Evolutionary conservation across 192 early-diverging fungal species (phyloP).

Genomic region (Ambispora gerdemannii): DNA sequence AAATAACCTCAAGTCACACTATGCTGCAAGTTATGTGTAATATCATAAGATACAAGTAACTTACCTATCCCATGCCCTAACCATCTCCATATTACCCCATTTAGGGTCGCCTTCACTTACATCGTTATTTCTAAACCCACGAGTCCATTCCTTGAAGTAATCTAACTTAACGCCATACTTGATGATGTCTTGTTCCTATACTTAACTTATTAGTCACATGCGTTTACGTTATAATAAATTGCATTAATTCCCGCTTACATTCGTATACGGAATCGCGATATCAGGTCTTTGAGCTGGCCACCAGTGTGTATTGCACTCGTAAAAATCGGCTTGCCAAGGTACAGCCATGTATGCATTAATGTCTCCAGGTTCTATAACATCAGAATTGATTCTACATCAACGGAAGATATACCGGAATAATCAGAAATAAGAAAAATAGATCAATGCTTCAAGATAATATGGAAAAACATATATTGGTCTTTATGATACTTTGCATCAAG

Average conservation of each 20-base stretch:
- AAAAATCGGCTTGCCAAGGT: slow-evolving; percentile 27
- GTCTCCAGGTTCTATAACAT: slow-evolving; percentile 1
- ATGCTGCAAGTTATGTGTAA: not conserved
- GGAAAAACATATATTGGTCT: too few relatives aligned
- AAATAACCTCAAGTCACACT: not conserved
- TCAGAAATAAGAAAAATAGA: too few relatives aligned
- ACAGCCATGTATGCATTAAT: slow-evolving; percentile 23
- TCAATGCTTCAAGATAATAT: too few relatives aligned
- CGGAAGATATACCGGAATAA: too few relatives aligned
- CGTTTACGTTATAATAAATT: too few relatives aligned
- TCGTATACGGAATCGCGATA: not conserved
- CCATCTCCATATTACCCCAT: slow-evolving; percentile 29
- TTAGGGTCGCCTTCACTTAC: not conserved
- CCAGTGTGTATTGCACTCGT: slow-evolving; percentile 10
- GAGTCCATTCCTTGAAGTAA: slow-evolving; percentile 8
- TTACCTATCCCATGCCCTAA: slow-evolving; percentile 5
- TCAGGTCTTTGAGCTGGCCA: slow-evolving; percentile 28
- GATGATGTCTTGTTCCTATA: not conserved
- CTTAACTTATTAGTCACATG: not conserved
- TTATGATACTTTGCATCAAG: not conserved
- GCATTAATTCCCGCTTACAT: not conserved
- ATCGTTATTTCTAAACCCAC: slow-evolving; percentile 7
- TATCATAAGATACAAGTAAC: not conserved
- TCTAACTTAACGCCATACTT: not conserved
- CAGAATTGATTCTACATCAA: slow-evolving; percentile 22